Evolutionary conservation across 23 red algal genomes (phyloP).

Genomic region (Gracilariopsis chorda): DNA sequence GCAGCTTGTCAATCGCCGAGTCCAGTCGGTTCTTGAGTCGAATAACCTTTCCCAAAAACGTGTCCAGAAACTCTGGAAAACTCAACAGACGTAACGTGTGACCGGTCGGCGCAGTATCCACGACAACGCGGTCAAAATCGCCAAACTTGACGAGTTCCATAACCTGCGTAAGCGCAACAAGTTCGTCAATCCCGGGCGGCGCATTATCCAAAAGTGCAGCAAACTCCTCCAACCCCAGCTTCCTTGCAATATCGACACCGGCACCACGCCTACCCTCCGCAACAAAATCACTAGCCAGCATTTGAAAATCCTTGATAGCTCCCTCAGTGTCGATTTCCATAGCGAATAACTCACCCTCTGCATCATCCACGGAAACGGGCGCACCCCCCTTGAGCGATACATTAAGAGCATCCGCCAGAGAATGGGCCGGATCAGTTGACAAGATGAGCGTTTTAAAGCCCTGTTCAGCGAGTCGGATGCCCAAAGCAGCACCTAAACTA

Average conservation of each 20-base stretch:
- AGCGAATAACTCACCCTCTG: conserved; percentile 58
- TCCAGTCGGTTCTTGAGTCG: conserved; percentile 82
- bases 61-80: conserved; percentile 96
- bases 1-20: conserved; percentile 57
- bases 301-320: conserved; percentile 81
- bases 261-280: conserved; percentile 46
- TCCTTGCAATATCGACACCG: conserved; percentile 73
- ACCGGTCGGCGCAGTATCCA: conserved; percentile 97
- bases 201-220: conserved; percentile 85
- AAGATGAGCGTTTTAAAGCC: conserved; percentile 83
- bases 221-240: conserved; percentile 92
- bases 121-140: conserved; percentile 85
- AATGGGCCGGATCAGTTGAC: conserved; percentile 98
- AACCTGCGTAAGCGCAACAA: conserved; percentile 89
- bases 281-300: conserved; percentile 54
- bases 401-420: conserved; percentile 82
- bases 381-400: conserved; percentile 65
- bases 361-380: conserved; percentile 50
- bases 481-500: conserved; percentile 62
- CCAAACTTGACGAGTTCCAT: conserved; percentile 77
- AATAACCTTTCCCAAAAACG: conserved; percentile 84
- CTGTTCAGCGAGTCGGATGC: conserved; percentile 56
- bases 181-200: conserved; percentile 95
- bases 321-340: conserved; percentile 93
- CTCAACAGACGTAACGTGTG: conserved; percentile 90